Conservation (phyloP, 2,329 filamentous ascomycete species). For the Xylariales sp. region DNA sequence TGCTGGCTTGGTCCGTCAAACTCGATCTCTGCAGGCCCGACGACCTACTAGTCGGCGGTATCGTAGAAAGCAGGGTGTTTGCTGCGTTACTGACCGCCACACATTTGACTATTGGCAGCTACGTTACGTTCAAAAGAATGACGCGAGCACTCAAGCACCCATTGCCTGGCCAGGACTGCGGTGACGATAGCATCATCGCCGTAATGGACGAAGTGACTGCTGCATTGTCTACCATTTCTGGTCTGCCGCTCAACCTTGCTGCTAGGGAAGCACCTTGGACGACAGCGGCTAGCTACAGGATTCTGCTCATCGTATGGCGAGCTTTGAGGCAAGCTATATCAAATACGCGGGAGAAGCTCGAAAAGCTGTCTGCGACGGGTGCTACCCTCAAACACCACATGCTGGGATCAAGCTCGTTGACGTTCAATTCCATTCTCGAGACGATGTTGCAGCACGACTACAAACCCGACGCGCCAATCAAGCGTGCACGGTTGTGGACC, state of each 20-base stretch:
- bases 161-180: neutral
- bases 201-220: neutral
- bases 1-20: constrained; percentile 1
- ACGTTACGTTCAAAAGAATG: neutral
- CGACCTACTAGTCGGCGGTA: constrained; percentile 2
- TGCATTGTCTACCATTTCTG: neutral
- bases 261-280: neutral
- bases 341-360: neutral
- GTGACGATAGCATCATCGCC: neutral
- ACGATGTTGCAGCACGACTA: neutral
- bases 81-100: neutral
- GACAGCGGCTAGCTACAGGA: neutral
- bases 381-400: neutral
- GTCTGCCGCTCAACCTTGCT: neutral
- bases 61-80: constrained; percentile 1
- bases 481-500: neutral
- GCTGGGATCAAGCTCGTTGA: neutral
- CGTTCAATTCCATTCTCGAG: constrained; percentile 1
- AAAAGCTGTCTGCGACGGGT: neutral
- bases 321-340: neutral
- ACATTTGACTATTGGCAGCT: constrained; percentile 1
- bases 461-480: too few relatives aligned
- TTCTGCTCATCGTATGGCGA: neutral
- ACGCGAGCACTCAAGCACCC: constrained; percentile 1
- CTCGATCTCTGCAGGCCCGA: neutral